These are phyloP conservation scores for Kwoniella heveanensis DNA, from an alignment of 768 basidiomycete genomes.

Conservation along the genomic window DNA sequence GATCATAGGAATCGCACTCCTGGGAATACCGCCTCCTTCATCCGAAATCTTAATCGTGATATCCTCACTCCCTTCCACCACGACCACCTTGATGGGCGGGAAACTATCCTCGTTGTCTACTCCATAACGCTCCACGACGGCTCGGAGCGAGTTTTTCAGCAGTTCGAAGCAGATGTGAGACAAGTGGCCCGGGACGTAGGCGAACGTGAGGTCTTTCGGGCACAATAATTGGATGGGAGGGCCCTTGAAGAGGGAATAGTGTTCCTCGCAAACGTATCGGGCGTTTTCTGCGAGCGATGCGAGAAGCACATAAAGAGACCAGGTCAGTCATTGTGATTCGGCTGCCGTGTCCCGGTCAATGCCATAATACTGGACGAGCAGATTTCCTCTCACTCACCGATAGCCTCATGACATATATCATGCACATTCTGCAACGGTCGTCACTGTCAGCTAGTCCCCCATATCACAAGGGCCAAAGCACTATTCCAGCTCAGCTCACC, in stretches of 20 bases:
- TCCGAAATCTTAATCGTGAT: conserved; percentile 99
- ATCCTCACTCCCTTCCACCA: conserved; percentile 95
- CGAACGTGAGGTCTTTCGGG: conserved; percentile 77
- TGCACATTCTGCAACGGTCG: conserved; percentile 72
- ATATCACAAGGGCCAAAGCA: not conserved
- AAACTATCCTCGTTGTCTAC: conserved; percentile 74
- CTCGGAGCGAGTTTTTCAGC: conserved; percentile 94
- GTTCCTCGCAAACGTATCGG: conserved; percentile 80
- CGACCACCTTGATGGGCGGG: conserved; percentile 90
- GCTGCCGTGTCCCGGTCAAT: no score
- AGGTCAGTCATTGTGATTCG: no score
- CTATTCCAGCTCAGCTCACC: conserved; percentile 58
- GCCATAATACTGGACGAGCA: no score
- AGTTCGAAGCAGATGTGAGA: conserved; percentile 97
- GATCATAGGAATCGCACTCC: conserved; percentile 76
- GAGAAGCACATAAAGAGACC: conserved; percentile 13
- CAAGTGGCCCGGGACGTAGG: conserved; percentile 96
- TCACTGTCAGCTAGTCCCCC: not conserved
- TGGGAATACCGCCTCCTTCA: conserved; percentile 91
- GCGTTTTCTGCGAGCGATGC: conserved; percentile 71
- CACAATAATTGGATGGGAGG: conserved; percentile 97
- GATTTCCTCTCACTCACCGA: conserved; percentile 59
- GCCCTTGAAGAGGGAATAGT: conserved; percentile 88
- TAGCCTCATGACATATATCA: conserved; percentile 96
- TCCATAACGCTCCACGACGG: conserved; percentile 90